Conservation (phyloP, 345 rosid species). For the Populus euphratica region DNA sequence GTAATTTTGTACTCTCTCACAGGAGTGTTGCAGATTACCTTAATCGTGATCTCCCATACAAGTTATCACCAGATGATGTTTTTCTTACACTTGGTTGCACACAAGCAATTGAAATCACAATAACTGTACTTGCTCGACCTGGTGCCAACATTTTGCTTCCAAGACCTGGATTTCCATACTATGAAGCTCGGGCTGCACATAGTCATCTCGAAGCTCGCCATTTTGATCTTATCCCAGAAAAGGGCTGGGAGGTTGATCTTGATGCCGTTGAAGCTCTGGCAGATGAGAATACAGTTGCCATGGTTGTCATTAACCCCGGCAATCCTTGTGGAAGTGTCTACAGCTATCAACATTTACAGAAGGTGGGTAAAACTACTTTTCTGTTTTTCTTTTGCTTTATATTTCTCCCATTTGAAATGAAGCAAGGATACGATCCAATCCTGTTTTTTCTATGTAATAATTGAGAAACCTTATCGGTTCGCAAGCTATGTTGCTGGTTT, state of each 20-base stretch:
- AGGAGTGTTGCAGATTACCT: slow-evolving; percentile 40
- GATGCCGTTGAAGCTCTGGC: slow-evolving; percentile 25
- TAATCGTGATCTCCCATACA: slow-evolving; percentile 22
- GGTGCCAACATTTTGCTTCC: slow-evolving; percentile 36
- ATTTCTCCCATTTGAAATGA: no score
- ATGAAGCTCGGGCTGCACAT: slow-evolving; percentile 17
- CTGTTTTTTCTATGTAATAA: no score
- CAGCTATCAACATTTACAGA: slow-evolving; percentile 36
- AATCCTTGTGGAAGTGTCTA: slow-evolving; percentile 60
- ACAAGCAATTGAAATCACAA: slow-evolving; percentile 25
- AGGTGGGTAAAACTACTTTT: slow-evolving; percentile 16
- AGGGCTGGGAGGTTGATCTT: slow-evolving; percentile 40
- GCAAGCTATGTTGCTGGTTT: no score
- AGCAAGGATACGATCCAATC: no score
- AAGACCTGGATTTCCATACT: slow-evolving; percentile 32
- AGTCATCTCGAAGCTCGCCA: slow-evolving; percentile 26
- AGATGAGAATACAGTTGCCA: slow-evolving; percentile 27
- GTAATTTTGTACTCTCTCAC: neutral
- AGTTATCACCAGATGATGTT: slow-evolving; percentile 29
- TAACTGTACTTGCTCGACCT: slow-evolving; percentile 25
- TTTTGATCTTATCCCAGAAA: slow-evolving; percentile 33
- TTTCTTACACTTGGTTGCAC: slow-evolving; percentile 27
- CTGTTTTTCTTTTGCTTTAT: no score
- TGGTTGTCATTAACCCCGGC: slow-evolving; percentile 40
- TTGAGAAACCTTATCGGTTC: no score